Percentiles rank a stretch among this genome's conserved stretches.
These are phyloP conservation scores for Picea sitchensis DNA, from an alignment of 75 land plant species.

Conservation along the genomic window DNA sequence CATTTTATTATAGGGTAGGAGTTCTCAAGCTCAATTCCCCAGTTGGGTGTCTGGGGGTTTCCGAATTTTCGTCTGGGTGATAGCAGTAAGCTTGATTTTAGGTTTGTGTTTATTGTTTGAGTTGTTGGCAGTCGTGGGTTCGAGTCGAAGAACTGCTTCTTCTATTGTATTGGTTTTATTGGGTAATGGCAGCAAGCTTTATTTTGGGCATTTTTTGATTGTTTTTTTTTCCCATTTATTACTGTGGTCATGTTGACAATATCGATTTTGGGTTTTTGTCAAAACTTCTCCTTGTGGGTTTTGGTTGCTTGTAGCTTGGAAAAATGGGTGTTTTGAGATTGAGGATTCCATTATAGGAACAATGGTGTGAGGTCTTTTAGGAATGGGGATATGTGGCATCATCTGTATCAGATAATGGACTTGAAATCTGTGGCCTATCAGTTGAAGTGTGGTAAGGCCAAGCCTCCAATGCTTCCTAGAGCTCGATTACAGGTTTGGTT, in stretches of 20 bases:
- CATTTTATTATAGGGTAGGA: not conserved
- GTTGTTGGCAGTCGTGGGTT: not conserved
- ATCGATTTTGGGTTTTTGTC: not conserved
- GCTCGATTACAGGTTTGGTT: slow-evolving; percentile 62
- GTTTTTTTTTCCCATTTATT: not conserved
- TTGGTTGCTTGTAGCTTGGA: not conserved
- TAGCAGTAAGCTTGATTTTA: not conserved
- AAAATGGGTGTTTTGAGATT: not conserved
- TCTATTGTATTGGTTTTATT: not conserved
- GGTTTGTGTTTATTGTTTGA: not conserved
- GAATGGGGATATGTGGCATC: slow-evolving; percentile 6
- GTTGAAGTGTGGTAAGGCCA: not conserved
- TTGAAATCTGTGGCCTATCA: slow-evolving; percentile 4
- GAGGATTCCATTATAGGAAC: not conserved
- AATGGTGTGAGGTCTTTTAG: not conserved
- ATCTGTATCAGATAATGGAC: not conserved
- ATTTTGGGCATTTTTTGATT: not conserved
- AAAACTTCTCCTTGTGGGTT: not conserved
- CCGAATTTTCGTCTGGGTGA: not conserved
- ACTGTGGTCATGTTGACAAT: not conserved
- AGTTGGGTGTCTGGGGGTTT: not conserved
- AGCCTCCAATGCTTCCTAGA: slow-evolving; percentile 14
- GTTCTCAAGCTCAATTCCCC: not conserved
- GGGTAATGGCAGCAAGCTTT: not conserved
- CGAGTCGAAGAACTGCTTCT: not conserved